Evolutionary conservation across 257 asterid species (phyloP), one percentile per base, ranked within the genome.

Genomic region (Ehretia macrophylla): DNA sequence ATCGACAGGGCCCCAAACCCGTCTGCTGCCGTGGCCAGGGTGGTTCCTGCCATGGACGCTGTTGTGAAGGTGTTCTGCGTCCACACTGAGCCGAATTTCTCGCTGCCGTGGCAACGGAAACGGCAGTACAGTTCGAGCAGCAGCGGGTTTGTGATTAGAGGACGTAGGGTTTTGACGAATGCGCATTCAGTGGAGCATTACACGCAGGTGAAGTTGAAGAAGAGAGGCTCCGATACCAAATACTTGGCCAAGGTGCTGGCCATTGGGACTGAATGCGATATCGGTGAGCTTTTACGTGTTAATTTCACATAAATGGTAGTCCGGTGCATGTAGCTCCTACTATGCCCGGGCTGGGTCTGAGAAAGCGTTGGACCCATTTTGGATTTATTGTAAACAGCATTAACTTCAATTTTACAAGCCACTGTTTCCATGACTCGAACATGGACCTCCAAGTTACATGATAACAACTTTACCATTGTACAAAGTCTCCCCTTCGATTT

Each of bases 111-210:
- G 98, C 98, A 90, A 85, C 81, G 95, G 66, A 90, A 90, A 48
- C 75, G 96, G 75, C 98, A 90, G 82, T 87, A 77, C 55, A 87
- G 98, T 52, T 90, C 98, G 51, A 90, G 95, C 27, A 90, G 98
- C 55, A 87, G 94, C 37, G 98, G 98, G 27, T 87, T 87, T 68
- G 87, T 90, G 66, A 90, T 87, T 20, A 76, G 73, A 52, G 96
- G 96, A 56, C 76, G 94, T 77, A 80, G 98, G 82, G 85, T 90
- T 66, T 72, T 90, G 73, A 87, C 96, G n/a, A 85, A 90, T 82
- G 98, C 98, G 20, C 98, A 90, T 72, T 90, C 98, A 0, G 96
- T 90, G 38, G 95, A 90, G 80, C 98, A 90, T 72, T 71, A 83
- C 68, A 90, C 98, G 17, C 98, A 90, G 85, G 95, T 90, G 60